Evolutionary conservation across 805 yeast genomes (phyloP), one percentile per base, ranked within the genome.

Genomic region (Scheffersomyces coipomensis): DNA sequence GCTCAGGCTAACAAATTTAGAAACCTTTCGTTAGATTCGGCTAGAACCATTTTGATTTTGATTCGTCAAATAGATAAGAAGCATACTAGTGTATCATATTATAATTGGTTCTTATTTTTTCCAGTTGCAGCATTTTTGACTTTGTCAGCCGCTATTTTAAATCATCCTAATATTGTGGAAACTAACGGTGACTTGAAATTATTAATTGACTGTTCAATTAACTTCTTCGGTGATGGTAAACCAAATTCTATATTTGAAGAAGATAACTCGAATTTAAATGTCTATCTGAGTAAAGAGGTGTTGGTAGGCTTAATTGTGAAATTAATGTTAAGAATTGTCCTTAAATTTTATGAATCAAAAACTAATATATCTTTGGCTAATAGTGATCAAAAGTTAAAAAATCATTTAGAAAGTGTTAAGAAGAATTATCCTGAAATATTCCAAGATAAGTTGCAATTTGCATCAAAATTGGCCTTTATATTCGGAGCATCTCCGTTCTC

Each of bases 31-130:
- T 42, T 63, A 25, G 58, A 64, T 32, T 55, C 70, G 21, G 67
- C 73, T 5, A 49, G 75, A 21, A 68, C 73, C 1, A 58, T 68
- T 9, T 39, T 68, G 18, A 48, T 49, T 35, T 45, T 64, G 19
- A 50, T 55, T 2, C 49, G 47, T 4, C 49, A 49, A 19, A 24
- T 64, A 12, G 54, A 51, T 23, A 46, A 48, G 11, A 41, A 46
- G 10, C 46, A 47, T 5, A 35, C 53, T 1, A 49, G 62, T 1
- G 40, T 49, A 19, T 50, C 66, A 1, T 57, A 54, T 38, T 46
- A 50, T 35, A 58, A 59, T 29, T 66, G 72, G 72, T 43, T 59
- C 22, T 39, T 57, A 31, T 56, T 54, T 29, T 65, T 51, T 38
- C 66, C 70, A 1, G 45, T 62, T 17, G 47, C 60, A 18, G 73